Conservation (phyloP, 257 asterid species). For the Nicotiana noctiflora region DNA sequence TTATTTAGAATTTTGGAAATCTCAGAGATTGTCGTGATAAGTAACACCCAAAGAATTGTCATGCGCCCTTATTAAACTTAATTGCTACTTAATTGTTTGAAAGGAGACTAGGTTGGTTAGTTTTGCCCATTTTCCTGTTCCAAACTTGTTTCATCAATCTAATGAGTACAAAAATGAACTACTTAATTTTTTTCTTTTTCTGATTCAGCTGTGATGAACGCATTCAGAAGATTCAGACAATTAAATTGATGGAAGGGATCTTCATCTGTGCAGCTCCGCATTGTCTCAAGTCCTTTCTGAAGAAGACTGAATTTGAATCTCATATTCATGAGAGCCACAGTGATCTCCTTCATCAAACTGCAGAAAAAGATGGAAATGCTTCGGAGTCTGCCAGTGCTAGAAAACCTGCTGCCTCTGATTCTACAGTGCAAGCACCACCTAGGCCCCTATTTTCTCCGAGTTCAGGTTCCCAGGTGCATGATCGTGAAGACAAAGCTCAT, state of each 20-base stretch:
- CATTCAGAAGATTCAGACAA: conserved; percentile 90
- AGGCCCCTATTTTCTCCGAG: conserved; percentile 55
- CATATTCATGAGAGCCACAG: conserved; percentile 59
- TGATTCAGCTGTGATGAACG: conserved; percentile 78
- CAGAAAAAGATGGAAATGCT: conserved; percentile 58
- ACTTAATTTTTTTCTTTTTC: background rate
- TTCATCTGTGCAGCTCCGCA: conserved; percentile 90
- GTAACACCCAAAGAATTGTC: background rate
- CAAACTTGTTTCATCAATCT: background rate
- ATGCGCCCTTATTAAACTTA: background rate
- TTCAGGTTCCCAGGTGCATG: conserved; percentile 55
- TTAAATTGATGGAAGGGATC: conserved; percentile 89
- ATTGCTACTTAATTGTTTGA: background rate
- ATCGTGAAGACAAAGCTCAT: conserved; percentile 50
- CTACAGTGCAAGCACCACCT: conserved; percentile 85
- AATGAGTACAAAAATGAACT: conserved; percentile 3
- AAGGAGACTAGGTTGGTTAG: background rate
- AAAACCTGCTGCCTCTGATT: conserved; percentile 73
- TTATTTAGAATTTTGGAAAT: background rate
- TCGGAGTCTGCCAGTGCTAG: conserved; percentile 59
- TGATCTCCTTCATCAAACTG: conserved; percentile 50
- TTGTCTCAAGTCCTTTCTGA: conserved; percentile 84
- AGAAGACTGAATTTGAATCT: conserved; percentile 63
- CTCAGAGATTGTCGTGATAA: background rate
- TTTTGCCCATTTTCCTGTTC: background rate